Evolutionary conservation across 1,139 yeast genomes (phyloP), one percentile per base, ranked within the genome.

Genomic region (Debaryomyces psychrophilus): DNA sequence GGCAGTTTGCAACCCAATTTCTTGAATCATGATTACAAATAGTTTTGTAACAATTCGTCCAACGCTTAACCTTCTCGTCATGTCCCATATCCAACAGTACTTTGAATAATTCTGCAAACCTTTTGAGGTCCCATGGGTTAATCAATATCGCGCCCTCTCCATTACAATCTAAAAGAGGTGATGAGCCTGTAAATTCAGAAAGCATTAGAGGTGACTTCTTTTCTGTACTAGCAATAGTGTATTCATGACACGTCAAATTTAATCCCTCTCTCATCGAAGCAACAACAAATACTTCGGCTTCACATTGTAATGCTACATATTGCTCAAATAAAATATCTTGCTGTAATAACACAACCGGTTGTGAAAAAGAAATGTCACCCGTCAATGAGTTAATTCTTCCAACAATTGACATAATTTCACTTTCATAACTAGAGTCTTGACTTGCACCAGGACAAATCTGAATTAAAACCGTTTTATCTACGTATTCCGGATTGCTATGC

Each of bases 211-310:
- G 97, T 0, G 97, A 87, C 53, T 87, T 83, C 52, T 81, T 79
- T 35, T 80, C 83, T 25, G 76, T 71, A 3, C 95, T 82, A 22
- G 96, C 90, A 47, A 85, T 85, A 31, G 90, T 81, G 62, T 87
- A 95, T 64, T 93, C 99, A 61, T 95, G 99, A 58, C 97, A 90
- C 0, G 99, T 90, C 61, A 93, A 73, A 60, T 93, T 93, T 88
- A 93, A 87, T 15, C 99, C 99, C 65, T 95, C 99, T 61, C 99
- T 83, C 77, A 93, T 80, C 1, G 97, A 87, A 4, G 95, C 84
- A 2, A 93, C 97, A 29, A 88, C 83, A 63, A 93, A 93, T 2
- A 82, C 76, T 55, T 88, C 95, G 0, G 98, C 97, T 62, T 90
- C 97, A 38, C 85, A 73, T 46, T 88, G 79, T 46, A 93, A 69